Evolutionary conservation across 129 eudicot species (phyloP), one percentile per base, ranked within the genome.

Genomic region (Arctium minus): DNA sequence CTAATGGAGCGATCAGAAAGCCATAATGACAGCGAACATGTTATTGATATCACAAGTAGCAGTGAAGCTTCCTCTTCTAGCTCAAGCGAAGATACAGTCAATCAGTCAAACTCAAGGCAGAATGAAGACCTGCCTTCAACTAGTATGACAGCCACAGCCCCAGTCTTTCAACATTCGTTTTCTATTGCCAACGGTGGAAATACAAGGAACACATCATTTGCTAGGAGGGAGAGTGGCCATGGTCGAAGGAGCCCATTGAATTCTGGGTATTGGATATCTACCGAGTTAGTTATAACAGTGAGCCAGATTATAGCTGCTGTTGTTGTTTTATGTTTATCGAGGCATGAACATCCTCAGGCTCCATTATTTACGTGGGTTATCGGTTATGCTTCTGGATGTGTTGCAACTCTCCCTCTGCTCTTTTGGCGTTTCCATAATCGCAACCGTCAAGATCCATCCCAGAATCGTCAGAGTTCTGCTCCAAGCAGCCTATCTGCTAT

Each of bases 371-470:
- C 83, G 39, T 92, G 97, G 97, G 76, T 92, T 69, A 82, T 91
- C 69, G 93, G 97, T 65, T 92, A 92, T 89, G 89, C 93, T 35
- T 84, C 90, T 18, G 97, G 97, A n/a, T 92, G 97, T 85, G 79
- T 86, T 29, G 97, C 93, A 5, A 86, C 85, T 17, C 92, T 92
- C 44, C 97, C 97, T 77, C 93, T 92, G 78, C 88, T 92, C 9
- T 89, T 88, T 73, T 92, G 93, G 97, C 97, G 97, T 73, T 92
- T 17, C 85, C 84, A 53, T 65, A 85, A 91, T 79, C 85, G 91
- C 9, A 91, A 91, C 84, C 97, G 88, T 72, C 93, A 89, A 83
- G 93, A 86, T 85, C 32, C 89, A 67, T 74, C 92, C 75, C 97
- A 81, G 74, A 38, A 84, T 60, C 90, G 79, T 70, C 89, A 82